Base-by-base conservation (phyloP, 495 filamentous ascomycete genomes). In the Jackrogersella minutella region DNA sequence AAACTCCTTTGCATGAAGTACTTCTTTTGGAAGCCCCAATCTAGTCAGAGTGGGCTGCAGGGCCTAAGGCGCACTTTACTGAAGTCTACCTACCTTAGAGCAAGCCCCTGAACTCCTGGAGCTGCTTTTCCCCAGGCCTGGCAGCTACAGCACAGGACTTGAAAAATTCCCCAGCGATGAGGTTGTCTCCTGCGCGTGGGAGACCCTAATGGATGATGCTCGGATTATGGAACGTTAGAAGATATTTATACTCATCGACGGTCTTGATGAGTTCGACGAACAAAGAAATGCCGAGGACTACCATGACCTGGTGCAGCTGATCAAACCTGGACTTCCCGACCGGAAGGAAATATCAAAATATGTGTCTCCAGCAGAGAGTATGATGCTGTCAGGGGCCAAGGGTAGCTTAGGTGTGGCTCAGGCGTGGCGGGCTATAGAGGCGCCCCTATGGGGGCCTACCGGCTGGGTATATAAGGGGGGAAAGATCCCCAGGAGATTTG, bases 341-440 rank as follows among this genome's bases (percentile, higher is more conserved):
- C 33, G 19, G 22, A 51, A 9, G 57, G 44, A 22, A 60, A 41
- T 9, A 19, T 60, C 33, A 60, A 60, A 22, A 17, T 39, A 11
- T 60, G 57, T 41, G 57, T 60, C 6, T 60, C 57, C 9, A 60
- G 57, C 14, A 60, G 57, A 30, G 43, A 60, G 11, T 50, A 60
- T 8, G 34, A 19, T 14, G n/a, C n/a, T n/a, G n/a, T n/a, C n/a
- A n/a, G n/a, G n/a, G n/a, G n/a, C n/a, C n/a, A n/a, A n/a, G n/a
- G n/a, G n/a, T n/a, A n/a, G n/a, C n/a, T n/a, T n/a, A n/a, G n/a
- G n/a, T n/a, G n/a, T n/a, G n/a, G n/a, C n/a, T n/a, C n/a, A n/a
- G n/a, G n/a, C n/a, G n/a, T n/a, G n/a, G n/a, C n/a, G n/a, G n/a
- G n/a, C n/a, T n/a, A n/a, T n/a, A n/a, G n/a, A n/a, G n/a, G n/a